Conservation (phyloP, 768 basidiomycete species). For the Pleurotus salmoneostramineus region DNA sequence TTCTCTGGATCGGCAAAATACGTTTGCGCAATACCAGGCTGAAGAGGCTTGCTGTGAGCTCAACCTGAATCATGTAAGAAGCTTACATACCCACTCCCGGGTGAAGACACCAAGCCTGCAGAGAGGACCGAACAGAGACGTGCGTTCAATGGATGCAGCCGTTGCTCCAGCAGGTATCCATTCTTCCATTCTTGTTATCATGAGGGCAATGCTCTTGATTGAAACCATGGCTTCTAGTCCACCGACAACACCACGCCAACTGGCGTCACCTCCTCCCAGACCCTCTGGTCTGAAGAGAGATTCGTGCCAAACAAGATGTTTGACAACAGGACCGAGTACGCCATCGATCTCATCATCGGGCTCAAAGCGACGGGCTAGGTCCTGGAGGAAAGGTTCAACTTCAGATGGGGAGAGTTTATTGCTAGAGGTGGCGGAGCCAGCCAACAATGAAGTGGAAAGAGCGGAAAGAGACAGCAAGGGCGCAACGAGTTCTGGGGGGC, state of each 20-base stretch:
- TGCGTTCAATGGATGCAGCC: slow-evolving; percentile 56
- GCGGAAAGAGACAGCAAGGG: slow-evolving; percentile 75
- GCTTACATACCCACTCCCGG: slow-evolving; percentile 70
- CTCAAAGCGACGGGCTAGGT: slow-evolving; percentile 78
- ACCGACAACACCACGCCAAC: slow-evolving; percentile 83
- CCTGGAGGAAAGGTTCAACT: slow-evolving; percentile 77
- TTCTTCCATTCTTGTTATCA: slow-evolving; percentile 71
- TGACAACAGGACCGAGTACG: slow-evolving; percentile 75
- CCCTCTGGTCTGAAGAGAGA: slow-evolving; percentile 66
- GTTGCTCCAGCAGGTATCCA: slow-evolving; percentile 67
- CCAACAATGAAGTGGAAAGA: slow-evolving; percentile 60
- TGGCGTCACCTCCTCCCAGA: slow-evolving; percentile 65
- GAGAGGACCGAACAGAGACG: slow-evolving; percentile 79
- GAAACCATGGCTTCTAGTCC: slow-evolving; percentile 79
- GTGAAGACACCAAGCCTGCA: slow-evolving; percentile 82
- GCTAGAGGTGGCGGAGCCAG: slow-evolving; percentile 39
- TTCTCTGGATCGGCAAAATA: slow-evolving; percentile 90
- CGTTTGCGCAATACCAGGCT: slow-evolving; percentile 73
- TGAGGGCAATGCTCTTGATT: slow-evolving; percentile 77
- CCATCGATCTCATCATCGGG: slow-evolving; percentile 73
- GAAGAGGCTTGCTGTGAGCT: background rate
- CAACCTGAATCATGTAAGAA: no score
- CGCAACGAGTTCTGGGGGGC: slow-evolving; percentile 76
- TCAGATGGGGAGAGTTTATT: slow-evolving; percentile 61
- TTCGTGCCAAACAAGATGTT: slow-evolving; percentile 56